phyloP scores from a whole-genome alignment of 129 eudicot genomes.

The Tagetes patula region DNA sequence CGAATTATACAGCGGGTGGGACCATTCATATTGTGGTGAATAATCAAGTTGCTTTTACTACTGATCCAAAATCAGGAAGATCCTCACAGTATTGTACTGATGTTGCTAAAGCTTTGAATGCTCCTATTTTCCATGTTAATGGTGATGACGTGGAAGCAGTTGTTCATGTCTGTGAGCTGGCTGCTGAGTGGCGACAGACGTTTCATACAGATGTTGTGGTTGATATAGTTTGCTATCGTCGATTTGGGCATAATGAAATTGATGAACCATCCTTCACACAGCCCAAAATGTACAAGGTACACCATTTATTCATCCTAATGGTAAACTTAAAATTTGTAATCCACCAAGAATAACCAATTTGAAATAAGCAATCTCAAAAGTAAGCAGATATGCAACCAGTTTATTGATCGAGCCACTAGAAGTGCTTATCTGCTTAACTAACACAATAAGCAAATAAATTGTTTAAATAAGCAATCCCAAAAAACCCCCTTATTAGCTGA shows the following conservation, averaged over 20 bases:
- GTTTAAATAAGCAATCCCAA: too few relatives aligned
- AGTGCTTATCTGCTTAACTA: too few relatives aligned
- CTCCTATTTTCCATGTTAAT: slow-evolving; percentile 88
- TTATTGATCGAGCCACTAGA: too few relatives aligned
- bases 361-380: too few relatives aligned
- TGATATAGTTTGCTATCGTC: slow-evolving; percentile 82
- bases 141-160: slow-evolving; percentile 95
- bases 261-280: slow-evolving; percentile 94
- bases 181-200: slow-evolving; percentile 95
- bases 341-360: too few relatives aligned
- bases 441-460: too few relatives aligned
- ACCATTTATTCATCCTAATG: too few relatives aligned
- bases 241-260: slow-evolving; percentile 96
- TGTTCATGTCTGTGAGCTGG: slow-evolving; percentile 87
- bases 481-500: too few relatives aligned
- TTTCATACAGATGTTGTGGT: slow-evolving; percentile 90
- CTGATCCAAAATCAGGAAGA: slow-evolving; percentile 83
- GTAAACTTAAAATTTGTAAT: too few relatives aligned
- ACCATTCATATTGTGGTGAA: slow-evolving; percentile 88
- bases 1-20: slow-evolving; percentile 91
- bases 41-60: slow-evolving; percentile 92
- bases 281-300: slow-evolving; percentile 87
- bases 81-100: slow-evolving; percentile 96
- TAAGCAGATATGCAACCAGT: too few relatives aligned
- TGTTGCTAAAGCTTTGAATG: slow-evolving; percentile 86